Base-by-base conservation (phyloP, 2,329 filamentous ascomycete species). In the Chrysosporium keratinophilum region DNA sequence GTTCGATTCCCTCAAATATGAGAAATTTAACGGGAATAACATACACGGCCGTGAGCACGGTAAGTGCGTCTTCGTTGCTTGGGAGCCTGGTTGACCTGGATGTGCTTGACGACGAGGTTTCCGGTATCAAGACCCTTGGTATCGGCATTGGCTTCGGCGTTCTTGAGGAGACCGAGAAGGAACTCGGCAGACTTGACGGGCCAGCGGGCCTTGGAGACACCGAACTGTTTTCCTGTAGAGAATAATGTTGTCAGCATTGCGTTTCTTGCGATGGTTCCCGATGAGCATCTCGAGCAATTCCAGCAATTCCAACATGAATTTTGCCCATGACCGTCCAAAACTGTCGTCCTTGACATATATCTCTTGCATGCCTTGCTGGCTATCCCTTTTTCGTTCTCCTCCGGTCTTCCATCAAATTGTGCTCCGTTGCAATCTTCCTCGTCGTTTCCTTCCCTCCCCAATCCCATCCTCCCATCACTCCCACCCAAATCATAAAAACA, bases 81-180 rank as follows among this genome's bases (percentile, higher is more conserved):
- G 71, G 93, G 93, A 67, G 93, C 94, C 83, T 98, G 93, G 88
- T 98, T 98, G 83, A 98, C 93, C 82, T 98, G 93, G 79, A 98
- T 98, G 87, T 96, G 94, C 88, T 96, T 96, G 79, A 98, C 87
- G 73, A 97, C 78, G 72, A 98, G 81, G 82, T 94, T 94, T 78
- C 84, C 85, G 72, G 90, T 97, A 78, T 98, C 89, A 71, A 95
- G 88, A 70, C 90, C 89, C 83, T 95, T 95, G 76, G 87, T 87
- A 69, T 95, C 90, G 74, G 89, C 89, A 77, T 95, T 95, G 79
- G 89, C 84, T 81, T 95, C 89, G 65, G 89, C 89, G 78, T 95
- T 95, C 83, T 90, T 93, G 69, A 98, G 87, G 69, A 98, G 88
- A 72, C 86, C 87, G 76, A 96, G 84, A 62, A 98, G 83, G 82